phyloP scores from a whole-genome alignment of 306 rosid genomes.

The Cicer arietinum region DNA sequence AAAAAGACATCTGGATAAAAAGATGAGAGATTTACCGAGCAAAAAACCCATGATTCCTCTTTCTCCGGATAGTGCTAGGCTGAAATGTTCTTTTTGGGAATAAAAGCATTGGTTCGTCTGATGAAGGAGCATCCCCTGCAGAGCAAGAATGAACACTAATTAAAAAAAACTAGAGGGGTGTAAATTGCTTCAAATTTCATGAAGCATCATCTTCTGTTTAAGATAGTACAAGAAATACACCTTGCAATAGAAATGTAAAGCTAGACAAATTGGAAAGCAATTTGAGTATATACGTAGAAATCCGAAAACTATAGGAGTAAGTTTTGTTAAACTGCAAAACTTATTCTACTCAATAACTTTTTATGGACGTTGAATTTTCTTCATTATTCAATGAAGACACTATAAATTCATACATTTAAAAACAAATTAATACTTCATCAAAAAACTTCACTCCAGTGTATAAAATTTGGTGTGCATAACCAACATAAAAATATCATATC shows the following conservation, averaged over 20 bases:
- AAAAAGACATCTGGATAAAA: not conserved
- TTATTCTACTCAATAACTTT: not conserved
- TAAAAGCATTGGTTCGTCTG: slow-evolving; percentile 77
- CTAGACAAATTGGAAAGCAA: slow-evolving; percentile 1
- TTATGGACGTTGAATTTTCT: not conserved
- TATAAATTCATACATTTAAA: not conserved
- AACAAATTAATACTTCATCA: slow-evolving; percentile 8
- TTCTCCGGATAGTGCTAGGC: slow-evolving; percentile 79
- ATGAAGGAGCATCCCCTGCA: slow-evolving; percentile 63
- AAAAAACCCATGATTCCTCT: slow-evolving; percentile 93
- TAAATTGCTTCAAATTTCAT: slow-evolving; percentile 27
- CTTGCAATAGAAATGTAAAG: not conserved
- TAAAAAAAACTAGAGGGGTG: not conserved
- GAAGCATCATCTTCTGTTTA: slow-evolving; percentile 1
- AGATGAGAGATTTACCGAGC: slow-evolving; percentile 67
- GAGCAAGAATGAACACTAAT: slow-evolving; percentile 14
- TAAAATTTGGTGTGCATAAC: not conserved
- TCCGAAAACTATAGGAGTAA: not conserved
- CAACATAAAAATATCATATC: not conserved
- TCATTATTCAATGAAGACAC: not conserved
- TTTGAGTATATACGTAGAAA: not conserved
- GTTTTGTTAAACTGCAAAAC: not conserved
- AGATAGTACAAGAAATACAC: slow-evolving; percentile 6
- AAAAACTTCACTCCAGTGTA: not conserved
- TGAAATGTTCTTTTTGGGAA: slow-evolving; percentile 89